Conservation (phyloP, 2,329 filamentous ascomycete species). For the Colletotrichum scovillei region DNA sequence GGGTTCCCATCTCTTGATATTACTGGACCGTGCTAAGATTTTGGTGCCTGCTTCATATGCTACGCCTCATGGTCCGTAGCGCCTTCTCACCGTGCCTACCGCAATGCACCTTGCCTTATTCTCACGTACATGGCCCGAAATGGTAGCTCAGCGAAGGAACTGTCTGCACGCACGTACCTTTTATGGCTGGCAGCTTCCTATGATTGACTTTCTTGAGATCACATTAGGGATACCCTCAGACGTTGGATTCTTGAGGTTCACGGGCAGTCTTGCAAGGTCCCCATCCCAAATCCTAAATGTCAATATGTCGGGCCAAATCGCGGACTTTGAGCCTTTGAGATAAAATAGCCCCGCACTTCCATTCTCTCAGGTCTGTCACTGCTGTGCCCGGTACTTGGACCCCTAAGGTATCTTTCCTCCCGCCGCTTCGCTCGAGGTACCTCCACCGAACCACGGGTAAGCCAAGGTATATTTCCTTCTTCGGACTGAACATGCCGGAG, state of each 20-base stretch:
- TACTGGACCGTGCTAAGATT: slow-evolving; percentile 3
- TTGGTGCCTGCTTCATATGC: slow-evolving; percentile 21
- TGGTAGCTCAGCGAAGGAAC: neutral
- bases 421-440: neutral
- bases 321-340: neutral
- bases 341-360: slow-evolving; percentile 17
- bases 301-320: neutral
- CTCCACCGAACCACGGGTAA: neutral
- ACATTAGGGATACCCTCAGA: neutral
- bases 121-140: slow-evolving; percentile 1
- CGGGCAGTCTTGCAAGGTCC: neutral
- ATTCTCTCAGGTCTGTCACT: neutral
- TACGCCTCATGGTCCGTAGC: neutral
- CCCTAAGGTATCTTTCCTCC: slow-evolving; percentile 9
- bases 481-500: slow-evolving; percentile 2
- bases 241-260: neutral
- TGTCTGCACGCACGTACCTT: slow-evolving; percentile 24
- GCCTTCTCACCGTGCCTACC: neutral
- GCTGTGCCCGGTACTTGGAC: slow-evolving; percentile 23
- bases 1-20: slow-evolving; percentile 5
- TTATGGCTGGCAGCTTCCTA: neutral
- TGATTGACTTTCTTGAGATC: slow-evolving; percentile 17
- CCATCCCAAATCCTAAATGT: neutral
- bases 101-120: neutral
- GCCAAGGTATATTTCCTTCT: slow-evolving; percentile 4